A percentile compares a stretch with the other conserved stretches of the same genome.
phyloP scores from a whole-genome alignment of 73 alveolate species.

The Paramecium biaurelia region DNA sequence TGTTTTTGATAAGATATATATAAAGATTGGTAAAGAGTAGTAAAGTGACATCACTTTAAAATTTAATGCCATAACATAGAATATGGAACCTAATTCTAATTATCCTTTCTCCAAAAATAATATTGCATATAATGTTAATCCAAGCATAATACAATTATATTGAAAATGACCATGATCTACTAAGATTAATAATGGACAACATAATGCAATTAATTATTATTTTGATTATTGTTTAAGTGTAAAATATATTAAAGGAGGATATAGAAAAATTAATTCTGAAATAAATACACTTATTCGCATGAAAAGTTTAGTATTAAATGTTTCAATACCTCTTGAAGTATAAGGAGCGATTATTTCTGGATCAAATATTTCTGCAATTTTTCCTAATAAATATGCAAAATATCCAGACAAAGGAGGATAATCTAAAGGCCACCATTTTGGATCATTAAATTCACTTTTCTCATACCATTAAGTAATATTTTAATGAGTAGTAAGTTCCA shows the following conservation, averaged over 20 bases:
- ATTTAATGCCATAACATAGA: constrained; percentile 79
- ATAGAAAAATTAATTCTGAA: constrained; percentile 50
- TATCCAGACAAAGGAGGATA: constrained; percentile 98
- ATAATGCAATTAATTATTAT: constrained; percentile 49
- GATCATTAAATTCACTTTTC: constrained; percentile 12
- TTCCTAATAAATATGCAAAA: constrained; percentile 81
- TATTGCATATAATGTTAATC: constrained; percentile 80
- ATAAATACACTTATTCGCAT: constrained; percentile 76
- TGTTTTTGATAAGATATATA: constrained; percentile 67
- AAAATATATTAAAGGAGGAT: constrained; percentile 12
- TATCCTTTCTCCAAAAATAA: constrained; percentile 65
- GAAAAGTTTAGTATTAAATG: constrained; percentile 68
- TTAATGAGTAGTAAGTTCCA: constrained; percentile 73
- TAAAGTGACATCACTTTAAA: constrained; percentile 93
- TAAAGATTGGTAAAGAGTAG: constrained; percentile 86
- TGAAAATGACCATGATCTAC: constrained; percentile 98
- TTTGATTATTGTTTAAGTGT: constrained; percentile 41
- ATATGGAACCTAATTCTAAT: constrained; percentile 75
- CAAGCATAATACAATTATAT: constrained; percentile 79
- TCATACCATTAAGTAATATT: neutral
- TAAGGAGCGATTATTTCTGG: constrained; percentile 78
- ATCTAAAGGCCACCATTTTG: constrained; percentile 92
- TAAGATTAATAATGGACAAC: constrained; percentile 80
- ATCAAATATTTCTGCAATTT: constrained; percentile 48
- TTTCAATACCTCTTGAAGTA: constrained; percentile 81